These are phyloP conservation scores for Dothiorella sarmentorum DNA, from an alignment of 2,329 filamentous ascomycete genomes.

Conservation along the genomic window DNA sequence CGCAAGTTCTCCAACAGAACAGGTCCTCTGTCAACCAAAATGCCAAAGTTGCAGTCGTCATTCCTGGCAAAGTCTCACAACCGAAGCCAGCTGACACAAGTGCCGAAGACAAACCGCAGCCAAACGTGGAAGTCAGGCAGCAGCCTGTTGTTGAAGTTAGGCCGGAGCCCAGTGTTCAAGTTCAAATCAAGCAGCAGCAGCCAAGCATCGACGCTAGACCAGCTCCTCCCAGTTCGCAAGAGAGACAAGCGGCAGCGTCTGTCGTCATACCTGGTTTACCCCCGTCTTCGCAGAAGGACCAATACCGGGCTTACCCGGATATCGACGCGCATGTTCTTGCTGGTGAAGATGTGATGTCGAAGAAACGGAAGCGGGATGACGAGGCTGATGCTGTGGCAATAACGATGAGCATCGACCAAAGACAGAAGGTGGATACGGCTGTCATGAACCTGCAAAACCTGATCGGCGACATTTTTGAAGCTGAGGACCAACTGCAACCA, in stretches of 20 bases:
- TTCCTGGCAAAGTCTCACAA: not conserved
- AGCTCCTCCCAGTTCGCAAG: slow-evolving; percentile 4
- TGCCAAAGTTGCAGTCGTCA: slow-evolving; percentile 9
- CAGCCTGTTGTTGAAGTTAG: not conserved
- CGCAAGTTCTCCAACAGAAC: not conserved
- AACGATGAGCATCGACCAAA: slow-evolving; percentile 68
- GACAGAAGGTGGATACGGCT: slow-evolving; percentile 73
- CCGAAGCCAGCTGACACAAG: not conserved
- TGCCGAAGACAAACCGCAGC: not conserved
- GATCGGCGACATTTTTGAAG: slow-evolving; percentile 69
- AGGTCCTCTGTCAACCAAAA: not conserved
- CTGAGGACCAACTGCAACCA: slow-evolving; percentile 62
- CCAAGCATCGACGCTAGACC: slow-evolving; percentile 15
- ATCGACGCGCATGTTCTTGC: slow-evolving; percentile 28
- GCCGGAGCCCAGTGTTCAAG: not conserved
- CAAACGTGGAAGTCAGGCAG: not conserved
- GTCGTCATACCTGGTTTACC: slow-evolving; percentile 48
- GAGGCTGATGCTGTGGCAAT: slow-evolving; percentile 56
- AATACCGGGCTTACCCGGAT: slow-evolving; percentile 40
- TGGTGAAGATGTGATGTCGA: slow-evolving; percentile 24
- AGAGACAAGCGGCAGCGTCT: slow-evolving; percentile 35
- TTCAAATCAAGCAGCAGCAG: not conserved
- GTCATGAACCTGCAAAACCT: slow-evolving; percentile 67
- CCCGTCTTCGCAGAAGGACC: slow-evolving; percentile 36
- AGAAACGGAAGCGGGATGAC: slow-evolving; percentile 54